Evolutionary conservation across 768 basidiomycete species (phyloP).

Genomic region (Naganishia randhawae): DNA sequence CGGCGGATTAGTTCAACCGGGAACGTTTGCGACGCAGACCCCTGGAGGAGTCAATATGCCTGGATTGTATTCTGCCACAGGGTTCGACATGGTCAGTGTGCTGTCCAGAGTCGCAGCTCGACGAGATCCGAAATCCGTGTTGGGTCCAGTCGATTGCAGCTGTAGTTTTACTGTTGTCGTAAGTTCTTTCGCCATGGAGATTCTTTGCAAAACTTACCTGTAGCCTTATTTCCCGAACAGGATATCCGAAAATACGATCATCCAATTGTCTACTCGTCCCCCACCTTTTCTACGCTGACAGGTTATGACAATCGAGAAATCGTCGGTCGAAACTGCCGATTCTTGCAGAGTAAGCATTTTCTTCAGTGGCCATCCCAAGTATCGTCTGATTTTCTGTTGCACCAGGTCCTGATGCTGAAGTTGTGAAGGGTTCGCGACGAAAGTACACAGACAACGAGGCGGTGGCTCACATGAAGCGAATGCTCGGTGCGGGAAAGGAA

Average conservation of each 20-base stretch:
- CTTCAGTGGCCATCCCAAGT: not conserved
- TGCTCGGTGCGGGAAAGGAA: constrained; percentile 71
- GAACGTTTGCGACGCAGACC: constrained; percentile 32
- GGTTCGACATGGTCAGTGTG: constrained; percentile 82
- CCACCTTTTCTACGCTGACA: constrained; percentile 64
- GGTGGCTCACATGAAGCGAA: constrained; percentile 66
- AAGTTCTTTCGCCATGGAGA: constrained; percentile 21
- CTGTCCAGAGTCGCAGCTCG: constrained; percentile 72
- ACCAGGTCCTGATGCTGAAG: constrained; percentile 58
- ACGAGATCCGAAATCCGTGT: constrained; percentile 66
- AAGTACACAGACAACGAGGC: constrained; percentile 64
- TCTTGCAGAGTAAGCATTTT: constrained; percentile 44
- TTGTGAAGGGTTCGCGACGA: constrained; percentile 58
- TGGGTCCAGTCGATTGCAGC: constrained; percentile 88
- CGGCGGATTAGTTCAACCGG: constrained; percentile 32
- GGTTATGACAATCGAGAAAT: constrained; percentile 60
- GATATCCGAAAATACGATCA: constrained; percentile 75
- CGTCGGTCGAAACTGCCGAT: constrained; percentile 75
- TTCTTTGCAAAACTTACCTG: not conserved
- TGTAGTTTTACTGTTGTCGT: constrained; percentile 82
- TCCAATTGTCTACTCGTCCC: constrained; percentile 87
- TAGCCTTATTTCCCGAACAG: constrained; percentile 21
- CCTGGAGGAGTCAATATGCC: constrained; percentile 42
- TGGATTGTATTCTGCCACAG: constrained; percentile 77
- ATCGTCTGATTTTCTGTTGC: constrained; percentile 34